Percentiles rank a stretch among this genome's conserved stretches.
phyloP scores from a whole-genome alignment of 805 yeast species.

The Candida piceae region DNA sequence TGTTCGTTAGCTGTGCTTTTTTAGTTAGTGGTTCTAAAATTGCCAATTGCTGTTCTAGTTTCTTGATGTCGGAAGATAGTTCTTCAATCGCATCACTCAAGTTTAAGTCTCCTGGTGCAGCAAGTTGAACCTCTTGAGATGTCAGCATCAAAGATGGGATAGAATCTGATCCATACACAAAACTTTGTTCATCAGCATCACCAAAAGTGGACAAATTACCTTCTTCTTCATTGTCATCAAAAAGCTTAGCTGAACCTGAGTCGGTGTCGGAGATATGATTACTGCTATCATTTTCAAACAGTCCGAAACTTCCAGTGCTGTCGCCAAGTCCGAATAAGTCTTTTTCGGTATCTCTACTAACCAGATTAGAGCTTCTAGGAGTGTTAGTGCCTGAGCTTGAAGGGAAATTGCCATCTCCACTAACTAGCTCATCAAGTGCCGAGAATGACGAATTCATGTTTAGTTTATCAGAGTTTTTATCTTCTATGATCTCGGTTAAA shows the following conservation, averaged over 20 bases:
- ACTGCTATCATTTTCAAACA: conserved; percentile 16
- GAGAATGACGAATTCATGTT: conserved; percentile 4
- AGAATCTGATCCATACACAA: conserved; percentile 10
- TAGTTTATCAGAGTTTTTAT: conserved; percentile 7
- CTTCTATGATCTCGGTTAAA: conserved; percentile 50
- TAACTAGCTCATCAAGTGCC: conserved; percentile 6
- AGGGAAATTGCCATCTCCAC: too few species aligned
- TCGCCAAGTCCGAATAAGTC: conserved; percentile 28
- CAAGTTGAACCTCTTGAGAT: conserved; percentile 35
- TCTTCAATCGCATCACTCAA: conserved; percentile 61
- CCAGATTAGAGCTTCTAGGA: conserved; percentile 20
- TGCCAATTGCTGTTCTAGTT: conserved; percentile 53
- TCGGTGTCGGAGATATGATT: conserved; percentile 21
- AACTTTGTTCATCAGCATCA: conserved; percentile 13
- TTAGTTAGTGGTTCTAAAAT: conserved; percentile 62
- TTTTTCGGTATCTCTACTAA: conserved; percentile 27
- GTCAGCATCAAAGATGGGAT: conserved; percentile 10
- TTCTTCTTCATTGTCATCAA: conserved; percentile 24
- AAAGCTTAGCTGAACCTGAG: conserved; percentile 24
- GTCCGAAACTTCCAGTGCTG: conserved; percentile 8
- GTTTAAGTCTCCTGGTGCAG: conserved; percentile 66
- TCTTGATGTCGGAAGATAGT: conserved; percentile 53
- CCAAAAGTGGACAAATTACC: neutral
- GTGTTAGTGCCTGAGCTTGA: conserved; percentile 11
- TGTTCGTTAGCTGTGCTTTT: conserved; percentile 84